Percentiles rank a stretch among this genome's conserved stretches.
Evolutionary conservation across 441 rosid genomes (phyloP).

Genomic region (Syzygium syzygioides): DNA sequence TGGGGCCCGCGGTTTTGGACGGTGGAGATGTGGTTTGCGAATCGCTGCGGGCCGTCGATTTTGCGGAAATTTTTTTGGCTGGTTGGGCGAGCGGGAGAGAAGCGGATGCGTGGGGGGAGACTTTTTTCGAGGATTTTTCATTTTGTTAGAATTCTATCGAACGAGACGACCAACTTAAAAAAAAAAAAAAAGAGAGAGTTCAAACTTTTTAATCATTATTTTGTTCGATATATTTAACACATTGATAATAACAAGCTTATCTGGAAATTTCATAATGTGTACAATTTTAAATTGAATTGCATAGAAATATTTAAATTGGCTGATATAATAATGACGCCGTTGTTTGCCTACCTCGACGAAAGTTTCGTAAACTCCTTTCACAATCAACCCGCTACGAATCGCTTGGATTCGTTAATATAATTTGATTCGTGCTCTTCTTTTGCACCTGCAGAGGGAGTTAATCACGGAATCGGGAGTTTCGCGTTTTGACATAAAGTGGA

Average conservation of each 20-base stretch:
- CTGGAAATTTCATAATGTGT: no score
- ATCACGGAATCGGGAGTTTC: neutral
- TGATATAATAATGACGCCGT: neutral
- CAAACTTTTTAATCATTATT: neutral
- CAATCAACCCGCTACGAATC: neutral
- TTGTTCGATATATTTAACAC: neutral
- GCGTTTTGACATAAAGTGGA: no score
- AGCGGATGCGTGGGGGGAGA: neutral
- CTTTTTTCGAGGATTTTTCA: neutral
- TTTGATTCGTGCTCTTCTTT: neutral
- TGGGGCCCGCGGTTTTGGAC: neutral
- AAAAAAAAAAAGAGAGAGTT: neutral
- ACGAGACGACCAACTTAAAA: neutral
- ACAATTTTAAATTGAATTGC: neutral
- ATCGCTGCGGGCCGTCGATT: neutral
- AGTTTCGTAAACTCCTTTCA: neutral
- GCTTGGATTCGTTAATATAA: neutral
- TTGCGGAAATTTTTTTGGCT: neutral
- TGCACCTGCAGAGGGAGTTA: neutral
- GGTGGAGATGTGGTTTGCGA: neutral
- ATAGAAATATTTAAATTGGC: fast-evolving
- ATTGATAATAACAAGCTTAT: neutral
- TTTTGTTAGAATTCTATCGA: neutral
- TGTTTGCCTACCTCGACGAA: no score
- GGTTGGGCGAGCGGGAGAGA: neutral